A percentile compares a stretch with the other conserved stretches of the same genome.
These are phyloP conservation scores for Phymatotrichopsis omnivora DNA, from an alignment of 2,329 filamentous ascomycete species.

Conservation along the genomic window DNA sequence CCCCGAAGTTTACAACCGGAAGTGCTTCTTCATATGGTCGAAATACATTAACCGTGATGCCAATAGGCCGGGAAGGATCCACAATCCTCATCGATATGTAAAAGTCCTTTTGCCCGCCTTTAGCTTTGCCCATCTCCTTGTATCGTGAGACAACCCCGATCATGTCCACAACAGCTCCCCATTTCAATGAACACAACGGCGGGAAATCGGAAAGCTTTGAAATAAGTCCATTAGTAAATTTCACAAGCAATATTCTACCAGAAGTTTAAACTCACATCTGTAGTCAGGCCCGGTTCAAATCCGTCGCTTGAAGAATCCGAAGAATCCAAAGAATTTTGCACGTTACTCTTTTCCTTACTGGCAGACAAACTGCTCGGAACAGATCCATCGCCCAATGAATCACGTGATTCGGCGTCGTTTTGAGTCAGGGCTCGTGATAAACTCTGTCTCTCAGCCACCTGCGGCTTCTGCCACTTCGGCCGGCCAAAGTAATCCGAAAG, in stretches of 20 bases:
- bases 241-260: neutral
- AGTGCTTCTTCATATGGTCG: conserved; percentile 28
- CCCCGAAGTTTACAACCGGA: conserved; percentile 27
- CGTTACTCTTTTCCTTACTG: too few relatives aligned
- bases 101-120: conserved; percentile 26
- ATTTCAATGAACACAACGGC: conserved; percentile 24
- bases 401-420: neutral
- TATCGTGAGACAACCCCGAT: conserved; percentile 27
- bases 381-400: too few relatives aligned
- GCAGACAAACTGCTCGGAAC: too few relatives aligned
- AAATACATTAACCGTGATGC: conserved; percentile 25
- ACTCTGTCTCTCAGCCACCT: too few relatives aligned
- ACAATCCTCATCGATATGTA: conserved; percentile 26
- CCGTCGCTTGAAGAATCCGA: too few relatives aligned
- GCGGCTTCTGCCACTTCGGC: conserved; percentile 7
- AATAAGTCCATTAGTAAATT: neutral
- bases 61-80: conserved; percentile 26
- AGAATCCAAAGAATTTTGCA: too few relatives aligned
- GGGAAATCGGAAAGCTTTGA: conserved; percentile 29
- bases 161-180: conserved; percentile 28
- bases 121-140: conserved; percentile 17
- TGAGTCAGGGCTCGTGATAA: too few relatives aligned
- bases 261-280: conserved; percentile 16
- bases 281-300: conserved; percentile 26
- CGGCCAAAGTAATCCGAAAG: conserved; percentile 25